phyloP scores from a whole-genome alignment of 2,329 filamentous ascomycete genomes.

The Colletotrichum noveboracense region DNA sequence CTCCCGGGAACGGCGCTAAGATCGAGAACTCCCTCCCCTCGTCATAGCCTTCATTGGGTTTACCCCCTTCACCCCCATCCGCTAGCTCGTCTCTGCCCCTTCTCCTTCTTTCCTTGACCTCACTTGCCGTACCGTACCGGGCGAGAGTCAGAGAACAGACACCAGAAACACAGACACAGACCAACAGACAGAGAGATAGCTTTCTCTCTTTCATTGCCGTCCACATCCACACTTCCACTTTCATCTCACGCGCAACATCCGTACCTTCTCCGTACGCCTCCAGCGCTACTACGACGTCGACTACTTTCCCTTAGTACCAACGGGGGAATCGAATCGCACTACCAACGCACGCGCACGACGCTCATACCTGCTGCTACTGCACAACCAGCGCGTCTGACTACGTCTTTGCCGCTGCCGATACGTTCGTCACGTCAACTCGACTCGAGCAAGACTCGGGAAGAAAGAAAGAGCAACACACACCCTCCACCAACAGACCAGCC shows the following conservation, averaged over 20 bases:
- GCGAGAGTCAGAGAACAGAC: background rate
- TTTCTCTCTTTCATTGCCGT: background rate
- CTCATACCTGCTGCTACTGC: background rate
- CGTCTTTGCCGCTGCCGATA: background rate
- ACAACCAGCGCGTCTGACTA: background rate
- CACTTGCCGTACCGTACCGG: background rate
- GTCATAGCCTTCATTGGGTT: slow-evolving; percentile 25
- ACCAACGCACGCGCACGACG: background rate
- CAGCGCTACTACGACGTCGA: background rate
- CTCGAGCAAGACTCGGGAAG: background rate
- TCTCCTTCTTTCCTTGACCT: background rate
- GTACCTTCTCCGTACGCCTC: background rate
- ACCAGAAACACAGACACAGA: background rate
- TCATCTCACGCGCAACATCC: background rate
- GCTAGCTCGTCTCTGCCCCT: background rate
- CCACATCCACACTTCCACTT: background rate
- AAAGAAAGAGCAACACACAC: background rate
- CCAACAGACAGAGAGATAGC: background rate
- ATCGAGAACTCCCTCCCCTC: slow-evolving; percentile 23
- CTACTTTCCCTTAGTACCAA: background rate
- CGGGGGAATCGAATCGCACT: background rate
- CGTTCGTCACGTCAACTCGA: background rate
- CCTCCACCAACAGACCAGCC: background rate
- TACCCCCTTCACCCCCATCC: slow-evolving; percentile 18
- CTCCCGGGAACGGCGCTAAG: slow-evolving; percentile 26